A percentile compares a stretch with the other conserved stretches of the same genome.
Conservation (phyloP, 768 basidiomycete species). For the Guyanaporus albipodus region DNA sequence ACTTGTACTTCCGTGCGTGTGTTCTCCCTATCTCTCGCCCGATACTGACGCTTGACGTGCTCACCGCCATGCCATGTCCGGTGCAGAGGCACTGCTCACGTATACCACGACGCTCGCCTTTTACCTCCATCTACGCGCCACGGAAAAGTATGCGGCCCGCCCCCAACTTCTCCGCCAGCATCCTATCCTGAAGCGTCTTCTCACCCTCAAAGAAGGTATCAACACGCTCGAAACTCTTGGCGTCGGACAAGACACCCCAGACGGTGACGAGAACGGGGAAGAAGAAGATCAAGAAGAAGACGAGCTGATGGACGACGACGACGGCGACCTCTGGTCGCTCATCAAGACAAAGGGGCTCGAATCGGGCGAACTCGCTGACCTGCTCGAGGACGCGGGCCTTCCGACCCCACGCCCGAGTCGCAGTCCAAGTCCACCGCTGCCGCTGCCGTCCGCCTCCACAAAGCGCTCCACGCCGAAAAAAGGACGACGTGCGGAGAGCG, state of each 20-base stretch:
- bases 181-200: conserved; percentile 71
- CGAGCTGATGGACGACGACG: conserved; percentile 37
- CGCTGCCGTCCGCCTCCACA: conserved; percentile 3
- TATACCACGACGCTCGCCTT: conserved; percentile 90
- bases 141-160: conserved; percentile 55
- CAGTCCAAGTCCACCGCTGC: conserved; percentile 10
- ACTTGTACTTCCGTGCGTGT: conserved; percentile 89
- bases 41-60: background rate
- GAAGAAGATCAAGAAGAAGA: conserved; percentile 20
- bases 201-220: conserved; percentile 80
- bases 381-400: conserved; percentile 49
- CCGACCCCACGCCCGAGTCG: background rate
- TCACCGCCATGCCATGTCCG: background rate
- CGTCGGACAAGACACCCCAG: conserved; percentile 52
- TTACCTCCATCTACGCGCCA: conserved; percentile 83
- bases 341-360: conserved; percentile 38
- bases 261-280: conserved; percentile 39
- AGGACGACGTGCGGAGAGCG: conserved; percentile 16
- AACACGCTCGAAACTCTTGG: conserved; percentile 82
- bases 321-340: conserved; percentile 42
- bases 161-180: conserved; percentile 62
- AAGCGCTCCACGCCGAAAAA: conserved; percentile 6
- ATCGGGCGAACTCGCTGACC: conserved; percentile 48
- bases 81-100: conserved; percentile 79
- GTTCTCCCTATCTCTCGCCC: background rate